A percentile compares a stretch with the other conserved stretches of the same genome.
These are phyloP conservation scores for Calonectria henricotiae DNA, from an alignment of 2,329 filamentous ascomycete genomes.

Conservation along the genomic window DNA sequence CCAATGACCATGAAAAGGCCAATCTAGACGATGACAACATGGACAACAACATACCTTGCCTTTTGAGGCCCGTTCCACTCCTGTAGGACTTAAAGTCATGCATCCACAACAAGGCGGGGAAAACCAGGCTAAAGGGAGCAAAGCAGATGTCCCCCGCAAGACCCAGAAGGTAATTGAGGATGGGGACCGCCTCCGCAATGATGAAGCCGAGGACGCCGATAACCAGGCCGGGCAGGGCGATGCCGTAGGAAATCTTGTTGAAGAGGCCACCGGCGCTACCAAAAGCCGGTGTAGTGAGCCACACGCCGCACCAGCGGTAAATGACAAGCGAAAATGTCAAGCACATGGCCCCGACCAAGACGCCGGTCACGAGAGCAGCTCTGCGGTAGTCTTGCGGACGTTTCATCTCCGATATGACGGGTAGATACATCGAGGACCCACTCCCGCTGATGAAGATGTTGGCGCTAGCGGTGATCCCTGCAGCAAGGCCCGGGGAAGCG, in stretches of 20 bases:
- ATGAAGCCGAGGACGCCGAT: constrained; percentile 52
- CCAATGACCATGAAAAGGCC: constrained; percentile 51
- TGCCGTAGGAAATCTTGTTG: constrained; percentile 56
- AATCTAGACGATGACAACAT: constrained; percentile 47
- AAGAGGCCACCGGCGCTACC: constrained; percentile 52
- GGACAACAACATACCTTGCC: constrained; percentile 47
- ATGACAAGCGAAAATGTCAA: constrained; percentile 54
- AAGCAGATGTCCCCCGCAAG: constrained; percentile 54
- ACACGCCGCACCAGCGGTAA: constrained; percentile 54
- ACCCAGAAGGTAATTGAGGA: constrained; percentile 56
- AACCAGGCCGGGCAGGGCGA: constrained; percentile 53
- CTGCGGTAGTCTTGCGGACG: constrained; percentile 49
- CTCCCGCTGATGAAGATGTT: constrained; percentile 72
- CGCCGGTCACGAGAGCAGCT: constrained; percentile 48
- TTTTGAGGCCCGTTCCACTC: constrained; percentile 39
- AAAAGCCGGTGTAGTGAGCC: constrained; percentile 54
- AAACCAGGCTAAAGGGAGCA: constrained; percentile 53
- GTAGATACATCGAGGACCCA: constrained; percentile 55
- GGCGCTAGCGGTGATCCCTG: constrained; percentile 68
- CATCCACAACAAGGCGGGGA: constrained; percentile 52
- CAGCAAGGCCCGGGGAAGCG: constrained; percentile 68
- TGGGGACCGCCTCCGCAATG: constrained; percentile 48
- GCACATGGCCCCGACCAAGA: constrained; percentile 51
- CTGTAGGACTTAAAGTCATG: constrained; percentile 47
- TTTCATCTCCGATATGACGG: constrained; percentile 72